These are phyloP conservation scores for Chytriomyces confervae DNA, from an alignment of 192 early-diverging fungal genomes.

Conservation along the genomic window DNA sequence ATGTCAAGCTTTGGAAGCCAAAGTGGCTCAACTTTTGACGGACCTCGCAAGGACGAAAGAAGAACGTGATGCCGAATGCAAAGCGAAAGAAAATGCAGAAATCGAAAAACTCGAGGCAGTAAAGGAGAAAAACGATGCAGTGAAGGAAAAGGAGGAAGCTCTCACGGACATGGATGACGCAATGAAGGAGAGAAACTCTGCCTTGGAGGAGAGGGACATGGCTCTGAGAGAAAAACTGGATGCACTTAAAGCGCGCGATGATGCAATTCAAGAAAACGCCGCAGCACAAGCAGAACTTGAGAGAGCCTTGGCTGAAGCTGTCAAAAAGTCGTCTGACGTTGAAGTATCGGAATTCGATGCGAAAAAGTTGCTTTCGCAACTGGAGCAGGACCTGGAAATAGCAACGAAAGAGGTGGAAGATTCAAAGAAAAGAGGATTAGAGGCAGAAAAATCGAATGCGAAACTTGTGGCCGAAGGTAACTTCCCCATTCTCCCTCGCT, in stretches of 20 bases:
- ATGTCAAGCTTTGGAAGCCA: not conserved
- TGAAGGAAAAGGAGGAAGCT: conserved; percentile 8
- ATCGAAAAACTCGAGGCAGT: not conserved
- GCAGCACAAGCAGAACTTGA: not conserved
- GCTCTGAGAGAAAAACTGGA: not conserved
- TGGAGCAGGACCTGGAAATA: not conserved
- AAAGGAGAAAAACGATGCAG: not conserved
- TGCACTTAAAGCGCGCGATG: not conserved
- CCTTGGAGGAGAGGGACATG: conserved; percentile 6
- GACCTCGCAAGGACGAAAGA: not conserved
- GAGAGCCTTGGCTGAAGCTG: not conserved
- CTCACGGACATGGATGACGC: not conserved
- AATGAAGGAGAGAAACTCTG: no score
- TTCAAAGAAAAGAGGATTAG: not conserved
- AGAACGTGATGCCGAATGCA: conserved; percentile 10
- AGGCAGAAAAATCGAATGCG: not conserved
- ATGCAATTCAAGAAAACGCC: not conserved
- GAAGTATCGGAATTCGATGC: not conserved
- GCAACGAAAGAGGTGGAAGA: not conserved
- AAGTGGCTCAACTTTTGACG: not conserved
- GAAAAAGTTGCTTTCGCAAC: not conserved
- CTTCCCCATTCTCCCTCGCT: not conserved
- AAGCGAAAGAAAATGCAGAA: conserved; percentile 17
- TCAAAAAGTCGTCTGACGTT: not conserved
- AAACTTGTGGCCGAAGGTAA: conserved; percentile 7